Evolutionary conservation across 139 green algal species (phyloP).

Genomic region (Monoraphidium neglectum): DNA sequence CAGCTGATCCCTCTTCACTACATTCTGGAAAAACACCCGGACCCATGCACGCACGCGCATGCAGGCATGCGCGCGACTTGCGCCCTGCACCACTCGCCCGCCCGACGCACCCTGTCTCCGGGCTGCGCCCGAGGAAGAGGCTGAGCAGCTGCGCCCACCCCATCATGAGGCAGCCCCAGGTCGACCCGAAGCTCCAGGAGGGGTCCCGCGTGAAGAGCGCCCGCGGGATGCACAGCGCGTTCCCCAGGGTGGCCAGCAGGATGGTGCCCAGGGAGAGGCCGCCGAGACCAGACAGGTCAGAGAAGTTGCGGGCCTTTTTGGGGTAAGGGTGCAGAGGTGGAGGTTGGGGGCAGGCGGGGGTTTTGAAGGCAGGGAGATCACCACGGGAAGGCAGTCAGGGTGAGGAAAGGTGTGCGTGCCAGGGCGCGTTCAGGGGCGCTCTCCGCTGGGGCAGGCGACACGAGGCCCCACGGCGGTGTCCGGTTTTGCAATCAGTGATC

Average conservation of each 20-base stretch:
- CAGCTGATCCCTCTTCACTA: not conserved
- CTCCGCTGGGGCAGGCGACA: too few relatives aligned
- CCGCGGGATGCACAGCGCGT: conserved; percentile 88
- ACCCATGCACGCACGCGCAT: not conserved
- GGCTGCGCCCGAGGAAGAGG: conserved; percentile 47
- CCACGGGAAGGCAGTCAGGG: too few relatives aligned
- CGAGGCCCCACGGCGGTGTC: too few relatives aligned
- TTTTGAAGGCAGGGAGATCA: too few relatives aligned
- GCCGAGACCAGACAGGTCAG: conserved; percentile 61
- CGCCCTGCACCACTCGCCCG: not conserved
- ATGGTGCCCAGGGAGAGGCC: conserved; percentile 73
- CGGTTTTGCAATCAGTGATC: too few relatives aligned
- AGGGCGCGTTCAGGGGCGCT: too few relatives aligned
- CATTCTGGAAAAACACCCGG: not conserved
- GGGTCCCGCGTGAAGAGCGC: conserved; percentile 80
- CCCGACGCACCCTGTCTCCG: conserved; percentile 40
- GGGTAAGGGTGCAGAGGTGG: too few relatives aligned
- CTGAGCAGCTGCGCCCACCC: conserved; percentile 79
- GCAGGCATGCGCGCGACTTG: not conserved
- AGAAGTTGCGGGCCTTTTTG: conserved; percentile 76
- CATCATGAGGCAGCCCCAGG: conserved; percentile 67
- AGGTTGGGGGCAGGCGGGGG: too few relatives aligned
- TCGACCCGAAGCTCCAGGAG: conserved; percentile 77
- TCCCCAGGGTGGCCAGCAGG: conserved; percentile 81
- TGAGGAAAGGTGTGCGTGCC: too few relatives aligned